phyloP scores from a whole-genome alignment of 2,329 filamentous ascomycete species.

The Colletotrichum navitas region DNA sequence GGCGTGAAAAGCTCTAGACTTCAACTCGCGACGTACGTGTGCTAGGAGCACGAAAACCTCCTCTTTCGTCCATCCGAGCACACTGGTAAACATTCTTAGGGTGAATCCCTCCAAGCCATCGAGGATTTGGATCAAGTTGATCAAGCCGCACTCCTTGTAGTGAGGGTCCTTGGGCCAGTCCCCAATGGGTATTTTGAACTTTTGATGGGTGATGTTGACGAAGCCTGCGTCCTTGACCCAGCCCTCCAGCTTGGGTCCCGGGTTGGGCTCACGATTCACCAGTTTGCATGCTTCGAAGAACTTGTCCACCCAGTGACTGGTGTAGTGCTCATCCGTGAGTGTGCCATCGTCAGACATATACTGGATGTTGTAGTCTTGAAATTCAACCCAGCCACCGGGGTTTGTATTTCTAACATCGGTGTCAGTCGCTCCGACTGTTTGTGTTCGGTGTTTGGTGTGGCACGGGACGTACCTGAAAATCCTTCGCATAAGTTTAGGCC shows the following conservation, averaged over 20 bases:
- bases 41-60: constrained; percentile 49
- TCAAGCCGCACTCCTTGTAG: constrained; percentile 44
- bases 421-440: background rate
- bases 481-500: constrained; percentile 25
- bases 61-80: constrained; percentile 47
- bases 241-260: constrained; percentile 45
- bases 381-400: constrained; percentile 53
- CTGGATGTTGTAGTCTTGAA: constrained; percentile 48
- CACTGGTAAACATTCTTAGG: constrained; percentile 47
- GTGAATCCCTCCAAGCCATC: constrained; percentile 47
- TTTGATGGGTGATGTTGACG: constrained; percentile 47
- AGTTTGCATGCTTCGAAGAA: constrained; percentile 41
- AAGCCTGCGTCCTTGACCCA: constrained; percentile 52
- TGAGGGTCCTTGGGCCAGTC: constrained; percentile 48
- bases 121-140: constrained; percentile 41
- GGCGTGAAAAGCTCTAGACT: constrained; percentile 47
- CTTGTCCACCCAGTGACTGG: constrained; percentile 42
- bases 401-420: constrained; percentile 47
- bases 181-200: constrained; percentile 53
- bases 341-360: constrained; percentile 48
- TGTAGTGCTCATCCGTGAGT: constrained; percentile 43
- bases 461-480: constrained; percentile 4
- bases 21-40: constrained; percentile 49
- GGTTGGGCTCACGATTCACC: constrained; percentile 44
- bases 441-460: background rate